phyloP scores from a whole-genome alignment of 306 rosid species.

The Betula pendula region DNA sequence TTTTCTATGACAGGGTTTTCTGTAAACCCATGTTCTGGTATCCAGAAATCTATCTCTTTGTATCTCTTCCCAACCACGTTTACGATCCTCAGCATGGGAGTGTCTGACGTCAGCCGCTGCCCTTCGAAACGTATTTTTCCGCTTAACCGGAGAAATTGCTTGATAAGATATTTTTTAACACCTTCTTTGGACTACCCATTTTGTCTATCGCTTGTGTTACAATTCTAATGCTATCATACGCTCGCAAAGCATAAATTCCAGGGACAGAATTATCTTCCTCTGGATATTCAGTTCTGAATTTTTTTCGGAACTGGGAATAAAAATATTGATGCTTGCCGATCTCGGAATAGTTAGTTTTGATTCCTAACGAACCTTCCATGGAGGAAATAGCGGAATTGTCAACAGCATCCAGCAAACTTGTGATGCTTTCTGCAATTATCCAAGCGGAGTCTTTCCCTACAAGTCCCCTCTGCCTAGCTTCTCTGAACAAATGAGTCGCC shows the following conservation, averaged over 20 bases:
- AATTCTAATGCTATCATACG: slow-evolving; percentile 56
- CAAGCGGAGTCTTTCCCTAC: slow-evolving; percentile 55
- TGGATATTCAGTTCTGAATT: slow-evolving; percentile 32
- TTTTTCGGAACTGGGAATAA: slow-evolving; percentile 35
- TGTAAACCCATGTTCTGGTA: slow-evolving; percentile 36
- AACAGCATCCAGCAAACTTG: slow-evolving; percentile 47
- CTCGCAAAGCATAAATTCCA: slow-evolving; percentile 56
- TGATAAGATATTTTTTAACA: slow-evolving; percentile 27
- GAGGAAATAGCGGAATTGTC: slow-evolving; percentile 44
- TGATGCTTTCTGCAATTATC: slow-evolving; percentile 60
- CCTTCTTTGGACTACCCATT: slow-evolving; percentile 19
- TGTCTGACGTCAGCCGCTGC: slow-evolving; percentile 34
- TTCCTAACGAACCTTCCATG: slow-evolving; percentile 70
- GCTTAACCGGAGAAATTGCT: slow-evolving; percentile 53
- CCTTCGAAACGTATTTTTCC: slow-evolving; percentile 53
- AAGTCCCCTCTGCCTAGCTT: slow-evolving; percentile 53
- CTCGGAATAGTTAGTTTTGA: slow-evolving; percentile 49
- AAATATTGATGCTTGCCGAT: slow-evolving; percentile 34
- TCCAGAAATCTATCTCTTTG: slow-evolving; percentile 64
- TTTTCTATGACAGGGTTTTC: slow-evolving; percentile 16
- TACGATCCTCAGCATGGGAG: slow-evolving; percentile 46
- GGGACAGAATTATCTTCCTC: slow-evolving; percentile 51
- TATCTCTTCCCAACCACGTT: slow-evolving; percentile 49
- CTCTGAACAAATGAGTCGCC: slow-evolving; percentile 48
- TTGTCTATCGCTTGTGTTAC: slow-evolving; percentile 45